Percentiles rank a stretch among this genome's conserved stretches.
These are phyloP conservation scores for Pseudopithomyces maydicus DNA, from an alignment of 2,329 filamentous ascomycete genomes.

Conservation along the genomic window DNA sequence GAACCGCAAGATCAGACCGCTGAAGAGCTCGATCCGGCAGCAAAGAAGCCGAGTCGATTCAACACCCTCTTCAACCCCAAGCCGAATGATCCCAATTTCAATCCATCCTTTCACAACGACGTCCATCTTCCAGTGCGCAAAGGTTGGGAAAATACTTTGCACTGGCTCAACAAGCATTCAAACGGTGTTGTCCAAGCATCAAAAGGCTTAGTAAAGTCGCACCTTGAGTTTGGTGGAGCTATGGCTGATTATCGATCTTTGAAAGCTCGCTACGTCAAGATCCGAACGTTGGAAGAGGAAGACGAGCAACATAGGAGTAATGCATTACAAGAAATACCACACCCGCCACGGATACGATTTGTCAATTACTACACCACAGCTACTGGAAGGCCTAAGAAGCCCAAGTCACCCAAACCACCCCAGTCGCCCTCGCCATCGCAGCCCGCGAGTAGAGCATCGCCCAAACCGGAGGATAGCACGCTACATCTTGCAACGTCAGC, in stretches of 20 bases:
- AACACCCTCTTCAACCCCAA: slow-evolving; percentile 46
- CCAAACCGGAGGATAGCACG: slow-evolving; percentile 9
- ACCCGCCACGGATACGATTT: slow-evolving; percentile 69
- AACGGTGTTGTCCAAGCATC: slow-evolving; percentile 73
- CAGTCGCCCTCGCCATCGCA: slow-evolving; percentile 26
- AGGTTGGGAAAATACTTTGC: slow-evolving; percentile 68
- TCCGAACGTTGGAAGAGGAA: slow-evolving; percentile 75
- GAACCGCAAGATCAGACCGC: slow-evolving; percentile 27
- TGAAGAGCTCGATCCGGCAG: slow-evolving; percentile 14
- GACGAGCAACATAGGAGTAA: slow-evolving; percentile 51
- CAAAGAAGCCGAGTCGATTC: slow-evolving; percentile 34
- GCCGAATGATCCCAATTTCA: slow-evolving; percentile 66
- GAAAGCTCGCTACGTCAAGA: slow-evolving; percentile 68
- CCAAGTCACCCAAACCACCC: slow-evolving; percentile 48
- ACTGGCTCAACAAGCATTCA: slow-evolving; percentile 83
- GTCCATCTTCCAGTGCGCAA: slow-evolving; percentile 70
- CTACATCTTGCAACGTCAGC: slow-evolving; percentile 12
- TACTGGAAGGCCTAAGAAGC: slow-evolving; percentile 67
- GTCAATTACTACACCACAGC: slow-evolving; percentile 92
- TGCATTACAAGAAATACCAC: slow-evolving; percentile 32
- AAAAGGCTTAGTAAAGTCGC: slow-evolving; percentile 74
- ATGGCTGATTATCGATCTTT: slow-evolving; percentile 77
- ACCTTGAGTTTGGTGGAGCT: slow-evolving; percentile 81
- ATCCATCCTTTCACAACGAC: slow-evolving; percentile 78
- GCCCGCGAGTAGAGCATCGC: slow-evolving; percentile 13